Percentiles rank a stretch among this genome's conserved stretches.
These are phyloP conservation scores for Solanum bulbocastanum DNA, from an alignment of 257 asterid species.

Conservation along the genomic window DNA sequence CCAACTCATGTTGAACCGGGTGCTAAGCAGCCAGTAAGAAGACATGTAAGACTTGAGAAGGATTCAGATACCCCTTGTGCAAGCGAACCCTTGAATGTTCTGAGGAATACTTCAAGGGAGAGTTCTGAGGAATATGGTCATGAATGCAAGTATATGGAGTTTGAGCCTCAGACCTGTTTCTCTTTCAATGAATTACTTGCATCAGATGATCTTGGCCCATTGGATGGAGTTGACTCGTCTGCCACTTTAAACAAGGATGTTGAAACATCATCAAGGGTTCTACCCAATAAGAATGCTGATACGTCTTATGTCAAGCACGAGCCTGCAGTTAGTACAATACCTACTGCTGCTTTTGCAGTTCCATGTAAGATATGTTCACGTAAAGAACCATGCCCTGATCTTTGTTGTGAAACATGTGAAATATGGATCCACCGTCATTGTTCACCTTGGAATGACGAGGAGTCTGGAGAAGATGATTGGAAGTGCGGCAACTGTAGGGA, in stretches of 20 bases:
- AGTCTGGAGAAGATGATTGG: slow-evolving; percentile 37
- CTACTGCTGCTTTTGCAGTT: slow-evolving; percentile 2
- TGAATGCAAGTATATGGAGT: slow-evolving; percentile 44
- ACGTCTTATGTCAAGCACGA: slow-evolving; percentile 17
- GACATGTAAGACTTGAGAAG: background rate
- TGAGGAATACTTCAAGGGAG: slow-evolving; percentile 23
- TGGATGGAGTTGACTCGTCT: slow-evolving; percentile 1
- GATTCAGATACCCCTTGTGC: background rate
- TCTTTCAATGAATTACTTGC: slow-evolving; percentile 60
- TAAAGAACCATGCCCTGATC: slow-evolving; percentile 42
- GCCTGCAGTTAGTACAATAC: slow-evolving; percentile 14
- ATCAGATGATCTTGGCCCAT: slow-evolving; percentile 31
- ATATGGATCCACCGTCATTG: slow-evolving; percentile 49
- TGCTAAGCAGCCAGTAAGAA: background rate
- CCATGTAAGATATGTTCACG: slow-evolving; percentile 41
- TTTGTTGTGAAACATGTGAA: slow-evolving; percentile 45
- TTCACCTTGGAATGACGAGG: slow-evolving; percentile 64
- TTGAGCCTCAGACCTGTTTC: slow-evolving; percentile 85
- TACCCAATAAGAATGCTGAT: slow-evolving; percentile 17
- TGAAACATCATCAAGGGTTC: slow-evolving; percentile 20
- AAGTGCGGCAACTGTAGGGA: slow-evolving; percentile 72
- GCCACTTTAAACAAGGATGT: slow-evolving; percentile 13
- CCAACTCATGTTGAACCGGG: background rate
- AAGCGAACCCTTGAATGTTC: background rate
- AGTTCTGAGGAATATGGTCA: slow-evolving; percentile 29